Evolutionary conservation across 306 rosid genomes (phyloP).

Genomic region (Rubus parviflorus): DNA sequence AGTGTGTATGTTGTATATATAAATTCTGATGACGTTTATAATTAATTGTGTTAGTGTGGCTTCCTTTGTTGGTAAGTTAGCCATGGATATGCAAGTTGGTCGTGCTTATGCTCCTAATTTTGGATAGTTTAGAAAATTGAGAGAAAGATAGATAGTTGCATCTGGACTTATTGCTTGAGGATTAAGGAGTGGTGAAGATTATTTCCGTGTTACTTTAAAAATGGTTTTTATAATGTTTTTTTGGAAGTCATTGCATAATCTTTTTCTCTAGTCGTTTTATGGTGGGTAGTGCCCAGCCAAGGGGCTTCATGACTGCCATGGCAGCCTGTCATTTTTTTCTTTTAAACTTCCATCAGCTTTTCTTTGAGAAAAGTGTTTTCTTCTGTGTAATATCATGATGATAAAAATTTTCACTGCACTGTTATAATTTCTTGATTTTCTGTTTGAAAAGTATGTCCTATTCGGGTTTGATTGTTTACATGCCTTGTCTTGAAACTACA

Average conservation of each 20-base stretch:
- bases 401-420: background rate
- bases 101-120: background rate
- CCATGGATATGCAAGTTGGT: conserved; percentile 3
- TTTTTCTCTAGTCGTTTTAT: background rate
- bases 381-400: background rate
- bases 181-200: background rate
- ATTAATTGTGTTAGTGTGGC: background rate
- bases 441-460: background rate
- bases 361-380: background rate
- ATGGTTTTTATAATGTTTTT: background rate
- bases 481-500: background rate
- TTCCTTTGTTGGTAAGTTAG: background rate
- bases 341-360: background rate
- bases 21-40: background rate
- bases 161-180: background rate
- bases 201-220: background rate
- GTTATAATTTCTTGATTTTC: background rate
- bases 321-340: background rate
- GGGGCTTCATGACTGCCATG: background rate
- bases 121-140: background rate
- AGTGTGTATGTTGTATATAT: background rate
- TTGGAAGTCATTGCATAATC: background rate
- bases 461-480: no score
- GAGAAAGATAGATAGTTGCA: background rate
- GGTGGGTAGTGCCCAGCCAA: background rate